phyloP scores from a whole-genome alignment of 768 basidiomycete species.

The Melanogaster broomeanus region DNA sequence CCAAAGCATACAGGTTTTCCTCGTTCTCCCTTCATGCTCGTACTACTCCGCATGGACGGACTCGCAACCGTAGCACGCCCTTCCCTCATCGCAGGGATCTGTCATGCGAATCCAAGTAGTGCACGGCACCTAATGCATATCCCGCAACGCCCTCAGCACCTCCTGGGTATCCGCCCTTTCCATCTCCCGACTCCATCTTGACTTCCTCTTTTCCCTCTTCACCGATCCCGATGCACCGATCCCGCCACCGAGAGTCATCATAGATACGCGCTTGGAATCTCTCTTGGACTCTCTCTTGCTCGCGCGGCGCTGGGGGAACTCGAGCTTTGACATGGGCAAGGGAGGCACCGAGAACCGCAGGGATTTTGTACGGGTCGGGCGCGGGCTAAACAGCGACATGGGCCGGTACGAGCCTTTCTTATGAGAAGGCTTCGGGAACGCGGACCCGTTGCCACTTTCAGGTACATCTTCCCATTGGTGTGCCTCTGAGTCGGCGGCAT shows the following conservation, averaged over 20 bases:
- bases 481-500: background rate
- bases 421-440: background rate
- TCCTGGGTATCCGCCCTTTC: conserved; percentile 24
- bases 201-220: conserved; percentile 16
- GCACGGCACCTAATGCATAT: too few species aligned
- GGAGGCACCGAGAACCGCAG: conserved; percentile 21
- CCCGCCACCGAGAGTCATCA: background rate
- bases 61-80: too few species aligned
- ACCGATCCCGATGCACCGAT: background rate
- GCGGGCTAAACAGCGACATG: conserved; percentile 14
- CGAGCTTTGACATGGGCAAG: background rate
- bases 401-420: background rate
- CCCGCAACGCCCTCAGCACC: conserved; percentile 15
- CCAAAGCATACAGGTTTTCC: too few species aligned
- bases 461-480: background rate
- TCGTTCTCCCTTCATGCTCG: too few species aligned
- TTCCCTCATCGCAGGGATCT: too few species aligned
- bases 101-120: too few species aligned
- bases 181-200: conserved; percentile 18
- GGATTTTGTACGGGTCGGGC: conserved; percentile 4
- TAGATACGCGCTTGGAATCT: conserved; percentile 4
- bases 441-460: background rate
- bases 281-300: conserved; percentile 1
- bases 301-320: background rate
- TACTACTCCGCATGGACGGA: too few species aligned